Conservation (phyloP, 768 basidiomycete species). For the Mycena rosella region DNA sequence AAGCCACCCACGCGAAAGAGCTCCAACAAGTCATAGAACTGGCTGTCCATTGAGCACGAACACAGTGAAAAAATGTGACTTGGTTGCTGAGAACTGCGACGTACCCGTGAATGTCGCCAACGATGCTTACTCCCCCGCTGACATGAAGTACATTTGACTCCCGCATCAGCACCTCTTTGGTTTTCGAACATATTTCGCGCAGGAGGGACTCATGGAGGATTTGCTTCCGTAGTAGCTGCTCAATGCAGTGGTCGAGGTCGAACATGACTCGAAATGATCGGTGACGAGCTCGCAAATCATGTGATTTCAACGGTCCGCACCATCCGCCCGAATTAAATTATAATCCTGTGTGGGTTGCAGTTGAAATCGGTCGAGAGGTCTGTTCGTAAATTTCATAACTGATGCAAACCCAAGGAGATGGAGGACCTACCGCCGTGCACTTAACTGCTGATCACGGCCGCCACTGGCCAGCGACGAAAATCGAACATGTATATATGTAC, state of each 20-base stretch:
- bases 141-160: constrained; percentile 99
- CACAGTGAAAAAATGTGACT: constrained; percentile 52
- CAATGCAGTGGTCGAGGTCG: constrained; percentile 96
- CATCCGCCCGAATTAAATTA: too few relatives aligned
- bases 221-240: constrained; percentile 90
- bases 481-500: too few relatives aligned
- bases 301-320: too few relatives aligned
- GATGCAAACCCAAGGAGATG: too few relatives aligned
- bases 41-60: constrained; percentile 62
- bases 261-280: too few relatives aligned
- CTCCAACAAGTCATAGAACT: constrained; percentile 99
- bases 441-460: too few relatives aligned
- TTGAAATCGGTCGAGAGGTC: too few relatives aligned
- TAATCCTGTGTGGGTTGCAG: too few relatives aligned
- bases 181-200: constrained; percentile 99
- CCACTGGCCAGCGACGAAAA: too few relatives aligned
- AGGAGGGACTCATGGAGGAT: constrained; percentile 93
- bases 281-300: too few relatives aligned
- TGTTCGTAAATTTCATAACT: too few relatives aligned
- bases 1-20: constrained; percentile 99
- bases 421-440: too few relatives aligned
- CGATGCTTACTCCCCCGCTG: constrained; percentile 93
- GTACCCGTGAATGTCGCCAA: constrained; percentile 99
- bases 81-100: constrained; percentile 16
- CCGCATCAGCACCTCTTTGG: constrained; percentile 85